These are phyloP conservation scores for Acer negundo DNA, from an alignment of 345 rosid species.

Conservation along the genomic window DNA sequence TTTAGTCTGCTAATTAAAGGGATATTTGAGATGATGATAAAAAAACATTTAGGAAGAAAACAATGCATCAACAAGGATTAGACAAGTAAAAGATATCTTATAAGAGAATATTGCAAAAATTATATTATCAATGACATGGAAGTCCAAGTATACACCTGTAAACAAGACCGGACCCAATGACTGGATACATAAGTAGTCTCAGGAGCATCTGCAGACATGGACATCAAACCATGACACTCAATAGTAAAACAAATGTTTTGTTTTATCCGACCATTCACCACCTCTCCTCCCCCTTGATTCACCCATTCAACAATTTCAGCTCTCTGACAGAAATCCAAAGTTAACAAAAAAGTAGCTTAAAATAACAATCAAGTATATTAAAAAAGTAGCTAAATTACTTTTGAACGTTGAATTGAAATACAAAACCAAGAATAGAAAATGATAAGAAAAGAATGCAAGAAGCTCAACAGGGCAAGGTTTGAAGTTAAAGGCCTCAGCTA, in stretches of 20 bases:
- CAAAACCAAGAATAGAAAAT: background rate
- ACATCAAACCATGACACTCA: conserved; percentile 72
- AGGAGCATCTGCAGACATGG: conserved; percentile 29
- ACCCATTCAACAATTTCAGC: conserved; percentile 84
- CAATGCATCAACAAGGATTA: background rate
- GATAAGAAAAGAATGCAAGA: background rate
- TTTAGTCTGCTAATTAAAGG: conserved; percentile 6
- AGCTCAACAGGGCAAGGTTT: background rate
- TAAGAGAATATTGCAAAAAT: background rate
- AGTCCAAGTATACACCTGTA: conserved; percentile 61
- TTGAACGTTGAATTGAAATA: background rate
- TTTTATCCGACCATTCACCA: conserved; percentile 43
- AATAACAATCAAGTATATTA: background rate
- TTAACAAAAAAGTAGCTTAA: background rate
- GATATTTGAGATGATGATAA: background rate
- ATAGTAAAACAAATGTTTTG: conserved; percentile 57
- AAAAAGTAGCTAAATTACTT: background rate
- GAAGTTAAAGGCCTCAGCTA: background rate
- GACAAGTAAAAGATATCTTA: conserved; percentile 3
- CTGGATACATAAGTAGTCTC: conserved; percentile 67
- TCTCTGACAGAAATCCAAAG: conserved; percentile 51
- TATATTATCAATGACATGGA: conserved; percentile 17
- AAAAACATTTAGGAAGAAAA: conserved; percentile 8
- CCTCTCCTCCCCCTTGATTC: conserved; percentile 82
- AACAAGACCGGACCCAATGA: conserved; percentile 92